Evolutionary conservation across 805 yeast species (phyloP).

Genomic region (Candida pseudofarinosa): DNA sequence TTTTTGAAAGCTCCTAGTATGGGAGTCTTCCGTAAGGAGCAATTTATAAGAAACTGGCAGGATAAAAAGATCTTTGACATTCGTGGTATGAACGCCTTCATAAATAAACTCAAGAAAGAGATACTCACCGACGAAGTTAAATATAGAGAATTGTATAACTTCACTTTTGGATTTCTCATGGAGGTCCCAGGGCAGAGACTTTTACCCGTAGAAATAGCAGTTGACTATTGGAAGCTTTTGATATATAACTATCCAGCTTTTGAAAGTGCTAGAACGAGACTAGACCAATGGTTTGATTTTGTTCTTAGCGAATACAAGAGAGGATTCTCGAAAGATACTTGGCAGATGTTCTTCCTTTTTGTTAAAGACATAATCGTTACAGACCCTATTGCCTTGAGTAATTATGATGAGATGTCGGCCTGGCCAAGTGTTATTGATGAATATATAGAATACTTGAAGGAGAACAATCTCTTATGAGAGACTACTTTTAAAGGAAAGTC

Average conservation of each 20-base stretch:
- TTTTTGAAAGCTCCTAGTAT: constrained; percentile 61
- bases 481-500: background rate
- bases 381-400: constrained; percentile 47
- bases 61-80: constrained; percentile 25
- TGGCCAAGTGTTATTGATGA: constrained; percentile 93
- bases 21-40: constrained; percentile 52
- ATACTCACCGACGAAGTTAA: constrained; percentile 22
- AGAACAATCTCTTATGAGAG: constrained; percentile 13
- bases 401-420: constrained; percentile 76
- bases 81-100: constrained; percentile 42
- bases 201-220: constrained; percentile 57
- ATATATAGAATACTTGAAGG: constrained; percentile 58
- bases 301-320: constrained; percentile 39
- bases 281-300: constrained; percentile 58
- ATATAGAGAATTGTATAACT: constrained; percentile 61
- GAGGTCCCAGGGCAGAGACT: constrained; percentile 54
- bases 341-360: constrained; percentile 81
- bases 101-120: constrained; percentile 12
- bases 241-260: constrained; percentile 24
- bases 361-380: constrained; percentile 41
- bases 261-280: constrained; percentile 19
- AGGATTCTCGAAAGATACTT: constrained; percentile 65
- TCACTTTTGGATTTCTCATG: constrained; percentile 62
- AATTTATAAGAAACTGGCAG: constrained; percentile 60
- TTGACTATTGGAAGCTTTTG: constrained; percentile 74